Base-by-base conservation (phyloP, 257 asterid species). In the Solanum medicagineum region DNA sequence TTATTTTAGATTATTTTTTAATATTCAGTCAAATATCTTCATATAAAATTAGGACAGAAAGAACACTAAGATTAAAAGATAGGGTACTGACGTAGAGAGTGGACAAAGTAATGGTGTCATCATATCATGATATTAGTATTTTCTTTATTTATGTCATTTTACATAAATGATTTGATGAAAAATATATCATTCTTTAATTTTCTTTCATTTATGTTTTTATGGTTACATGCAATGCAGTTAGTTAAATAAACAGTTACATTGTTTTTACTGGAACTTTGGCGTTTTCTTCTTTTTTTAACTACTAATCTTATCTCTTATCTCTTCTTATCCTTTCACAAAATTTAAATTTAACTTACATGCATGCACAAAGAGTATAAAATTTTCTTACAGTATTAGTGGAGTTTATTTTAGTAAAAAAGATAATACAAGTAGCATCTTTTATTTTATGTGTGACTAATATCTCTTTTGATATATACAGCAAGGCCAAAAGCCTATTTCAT, bases 181-280 rank as follows among this genome's bases (percentile, higher is more conserved):
- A 73, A 36, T 69, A 9, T 17, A 26, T 71, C 40, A 81, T 55
- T 54, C 79, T 9, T 77, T 77, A 51, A 16, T 6, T 10, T 74
- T n/a, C 26, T 77, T 77, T 20, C 5, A 53, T 44, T 6, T 54
- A 54, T 51, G 63, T 51, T 51, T 74, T 51, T 77, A 53, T 49
- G 44, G 83, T 77, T 77, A 17, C 63, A 63, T 63, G 19, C 70
- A 16, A 66, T 16, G 63, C 22, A 51, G 83, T 26, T 51, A 51
- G 74, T 66, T 66, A 63, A 13, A 81, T 63, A 80, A 40, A 66
- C 70, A 86, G 80, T 83, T 87, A 84, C 89, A 83, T 87, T 85
- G 86, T 77, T 87, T 87, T 89, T 84, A 80, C 89, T 79, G 87
- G 86, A 32, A 83, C 51, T 85, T 89, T 89, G 88, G 89, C 86